Evolutionary conservation across 2,329 filamentous ascomycete genomes (phyloP).

Genomic region (Epichloe gansuensis): DNA sequence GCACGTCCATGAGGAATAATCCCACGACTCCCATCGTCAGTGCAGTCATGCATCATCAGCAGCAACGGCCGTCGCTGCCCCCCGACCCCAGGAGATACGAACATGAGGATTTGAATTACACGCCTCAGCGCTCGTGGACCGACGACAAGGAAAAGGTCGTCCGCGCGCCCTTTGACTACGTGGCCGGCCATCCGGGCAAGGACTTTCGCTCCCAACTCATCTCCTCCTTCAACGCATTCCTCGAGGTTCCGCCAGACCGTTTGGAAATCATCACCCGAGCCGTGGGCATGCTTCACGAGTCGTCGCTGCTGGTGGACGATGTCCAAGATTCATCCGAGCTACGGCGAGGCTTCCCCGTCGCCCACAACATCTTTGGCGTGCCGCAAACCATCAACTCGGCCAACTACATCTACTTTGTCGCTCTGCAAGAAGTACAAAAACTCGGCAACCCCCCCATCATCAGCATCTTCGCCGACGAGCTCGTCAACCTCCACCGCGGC

Average conservation of each 20-base stretch:
- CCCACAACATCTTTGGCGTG: constrained; percentile 72
- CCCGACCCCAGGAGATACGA: constrained; percentile 41
- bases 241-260: constrained; percentile 57
- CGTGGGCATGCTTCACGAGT: constrained; percentile 75
- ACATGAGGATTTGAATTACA: constrained; percentile 41
- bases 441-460: constrained; percentile 59
- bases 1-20: neutral
- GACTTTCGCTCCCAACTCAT: constrained; percentile 74
- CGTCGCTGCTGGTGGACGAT: constrained; percentile 74
- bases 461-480: constrained; percentile 65
- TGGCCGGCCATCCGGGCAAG: constrained; percentile 68
- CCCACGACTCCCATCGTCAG: neutral
- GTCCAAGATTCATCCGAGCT: constrained; percentile 72
- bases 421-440: constrained; percentile 59
- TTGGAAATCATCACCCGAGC: constrained; percentile 66
- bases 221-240: constrained; percentile 67
- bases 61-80: constrained; percentile 25
- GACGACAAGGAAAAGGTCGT: constrained; percentile 65
- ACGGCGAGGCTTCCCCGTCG: constrained; percentile 67
- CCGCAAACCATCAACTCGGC: constrained; percentile 84
- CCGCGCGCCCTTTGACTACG: constrained; percentile 68
- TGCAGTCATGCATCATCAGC: constrained; percentile 19
- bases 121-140: constrained; percentile 46
- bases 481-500: constrained; percentile 72
- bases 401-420: constrained; percentile 79